Evolutionary conservation across 306 rosid species (phyloP).

Genomic region (Cotoneaster glaucophyllus): DNA sequence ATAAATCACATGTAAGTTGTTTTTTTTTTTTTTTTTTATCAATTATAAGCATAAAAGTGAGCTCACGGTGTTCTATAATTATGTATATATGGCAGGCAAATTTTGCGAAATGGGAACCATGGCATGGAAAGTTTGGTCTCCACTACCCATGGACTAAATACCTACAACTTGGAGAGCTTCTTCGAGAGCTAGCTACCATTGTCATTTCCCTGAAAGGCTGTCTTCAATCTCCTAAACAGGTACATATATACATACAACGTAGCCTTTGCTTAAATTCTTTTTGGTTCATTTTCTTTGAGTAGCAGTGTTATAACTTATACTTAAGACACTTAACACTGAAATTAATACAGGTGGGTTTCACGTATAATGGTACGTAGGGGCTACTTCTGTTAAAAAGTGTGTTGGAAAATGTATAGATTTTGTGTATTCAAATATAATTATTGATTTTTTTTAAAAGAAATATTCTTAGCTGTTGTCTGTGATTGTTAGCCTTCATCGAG

Average conservation of each 20-base stretch:
- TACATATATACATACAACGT: background rate
- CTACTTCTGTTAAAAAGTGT: too few relatives aligned
- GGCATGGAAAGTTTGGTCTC: constrained; percentile 93
- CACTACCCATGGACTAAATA: constrained; percentile 78
- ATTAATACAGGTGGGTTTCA: too few relatives aligned
- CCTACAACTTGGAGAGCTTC: constrained; percentile 57
- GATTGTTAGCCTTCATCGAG: constrained; percentile 26
- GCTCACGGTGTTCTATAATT: background rate
- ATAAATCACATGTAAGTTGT: too few relatives aligned
- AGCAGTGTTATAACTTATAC: too few relatives aligned
- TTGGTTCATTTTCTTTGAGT: background rate
- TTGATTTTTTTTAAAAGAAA: background rate
- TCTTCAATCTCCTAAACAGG: constrained; percentile 64
- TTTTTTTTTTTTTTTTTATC: too few relatives aligned
- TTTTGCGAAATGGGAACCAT: constrained; percentile 96
- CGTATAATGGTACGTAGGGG: too few relatives aligned
- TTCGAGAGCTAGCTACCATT: constrained; percentile 61
- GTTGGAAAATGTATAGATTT: too few relatives aligned
- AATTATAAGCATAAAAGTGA: background rate
- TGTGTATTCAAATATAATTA: too few relatives aligned
- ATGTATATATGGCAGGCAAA: constrained; percentile 43
- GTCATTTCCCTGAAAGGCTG: constrained; percentile 41
- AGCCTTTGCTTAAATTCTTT: background rate
- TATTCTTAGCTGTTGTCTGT: background rate
- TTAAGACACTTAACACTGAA: too few relatives aligned